Percentiles rank a stretch among this genome's conserved stretches.
These are phyloP conservation scores for Trametes cingulata DNA, from an alignment of 768 basidiomycete genomes.

Conservation along the genomic window DNA sequence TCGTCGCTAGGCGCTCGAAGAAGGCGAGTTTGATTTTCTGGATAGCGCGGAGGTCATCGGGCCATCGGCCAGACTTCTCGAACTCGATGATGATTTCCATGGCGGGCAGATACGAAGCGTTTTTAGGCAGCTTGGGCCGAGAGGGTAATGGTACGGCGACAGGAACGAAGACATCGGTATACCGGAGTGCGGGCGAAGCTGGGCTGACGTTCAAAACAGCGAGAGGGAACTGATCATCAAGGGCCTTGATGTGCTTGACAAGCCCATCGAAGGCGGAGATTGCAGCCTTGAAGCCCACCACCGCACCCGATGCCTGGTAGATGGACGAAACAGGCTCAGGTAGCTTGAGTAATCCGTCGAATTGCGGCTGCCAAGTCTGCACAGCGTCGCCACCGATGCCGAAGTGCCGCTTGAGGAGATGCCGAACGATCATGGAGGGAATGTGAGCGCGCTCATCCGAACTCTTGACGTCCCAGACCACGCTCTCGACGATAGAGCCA, in stretches of 20 bases:
- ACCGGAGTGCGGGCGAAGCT: slow-evolving; percentile 71
- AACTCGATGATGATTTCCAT: slow-evolving; percentile 85
- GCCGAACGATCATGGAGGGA: slow-evolving; percentile 69
- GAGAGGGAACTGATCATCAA: slow-evolving; percentile 76
- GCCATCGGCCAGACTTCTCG: slow-evolving; percentile 92
- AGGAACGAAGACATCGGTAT: slow-evolving; percentile 83
- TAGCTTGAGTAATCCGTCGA: slow-evolving; percentile 59
- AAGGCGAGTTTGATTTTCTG: slow-evolving; percentile 95
- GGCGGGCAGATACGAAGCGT: slow-evolving; percentile 64
- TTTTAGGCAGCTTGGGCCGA: slow-evolving; percentile 51
- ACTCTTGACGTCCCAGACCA: slow-evolving; percentile 92
- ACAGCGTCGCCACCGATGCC: slow-evolving; percentile 55
- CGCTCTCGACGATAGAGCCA: slow-evolving; percentile 86
- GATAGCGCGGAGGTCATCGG: slow-evolving; percentile 88
- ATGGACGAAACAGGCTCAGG: slow-evolving; percentile 54
- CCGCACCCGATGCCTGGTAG: slow-evolving; percentile 36
- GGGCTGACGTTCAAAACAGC: slow-evolving; percentile 76
- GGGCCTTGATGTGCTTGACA: slow-evolving; percentile 70
- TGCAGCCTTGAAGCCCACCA: slow-evolving; percentile 70
- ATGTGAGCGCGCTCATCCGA: slow-evolving; percentile 80
- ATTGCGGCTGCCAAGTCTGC: slow-evolving; percentile 57
- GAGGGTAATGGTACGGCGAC: slow-evolving; percentile 62
- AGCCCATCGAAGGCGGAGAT: slow-evolving; percentile 78
- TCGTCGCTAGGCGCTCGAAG: slow-evolving; percentile 74
- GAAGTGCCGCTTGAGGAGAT: slow-evolving; percentile 79